Base-by-base conservation (phyloP, 805 yeast species). In the Schwanniomyces pseudopolymorphus region DNA sequence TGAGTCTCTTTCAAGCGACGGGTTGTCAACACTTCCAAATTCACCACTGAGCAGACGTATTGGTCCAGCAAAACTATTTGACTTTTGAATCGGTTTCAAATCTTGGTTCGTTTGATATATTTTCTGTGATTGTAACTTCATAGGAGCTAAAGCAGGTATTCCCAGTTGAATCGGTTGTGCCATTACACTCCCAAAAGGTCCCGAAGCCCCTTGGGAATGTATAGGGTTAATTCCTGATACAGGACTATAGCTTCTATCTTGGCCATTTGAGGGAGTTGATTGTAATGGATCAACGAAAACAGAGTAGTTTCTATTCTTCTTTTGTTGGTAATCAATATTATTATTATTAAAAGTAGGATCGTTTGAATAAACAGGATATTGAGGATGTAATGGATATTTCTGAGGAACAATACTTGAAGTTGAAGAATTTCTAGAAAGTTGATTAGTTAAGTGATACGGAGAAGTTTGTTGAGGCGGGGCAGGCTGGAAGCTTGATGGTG, bases 371-470 rank as follows among this genome's bases (percentile, higher is more conserved):
- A 66, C 56, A 27, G 63, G 53, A 56, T 62, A 67, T 43, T 68
- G 64, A 0, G 75, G 71, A 42, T 70, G 63, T 37, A 69, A 49
- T 2, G 72, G 66, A 44, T 63, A 64, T 48, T 57, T 66, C 51
- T 68, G 73, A 4, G 70, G 70, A n/a, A 64, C 61, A 40, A 61
- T 61, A 35, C 57, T 53, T 16, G 59, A 43, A 43, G 40, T 40
- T 8, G 57, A 51, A 17, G 60, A 52, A 38, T 54, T 46, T 19
- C 56, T 46, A 7, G 51, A 47, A 26, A 36, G 43, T 11, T 39
- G 48, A 14, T 46, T 45, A 24, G 47, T 49, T 19, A 33, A 41
- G 14, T 60, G 56, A 44, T 59, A 40, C 6, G 43, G 31, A 31
- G 26, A 21, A 22, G 31, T 22, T 24, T 16, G 33, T 26, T 20